A percentile compares a stretch with the other conserved stretches of the same genome.
These are phyloP conservation scores for Boletus tomentosulus DNA, from an alignment of 768 basidiomycete species.

Conservation along the genomic window DNA sequence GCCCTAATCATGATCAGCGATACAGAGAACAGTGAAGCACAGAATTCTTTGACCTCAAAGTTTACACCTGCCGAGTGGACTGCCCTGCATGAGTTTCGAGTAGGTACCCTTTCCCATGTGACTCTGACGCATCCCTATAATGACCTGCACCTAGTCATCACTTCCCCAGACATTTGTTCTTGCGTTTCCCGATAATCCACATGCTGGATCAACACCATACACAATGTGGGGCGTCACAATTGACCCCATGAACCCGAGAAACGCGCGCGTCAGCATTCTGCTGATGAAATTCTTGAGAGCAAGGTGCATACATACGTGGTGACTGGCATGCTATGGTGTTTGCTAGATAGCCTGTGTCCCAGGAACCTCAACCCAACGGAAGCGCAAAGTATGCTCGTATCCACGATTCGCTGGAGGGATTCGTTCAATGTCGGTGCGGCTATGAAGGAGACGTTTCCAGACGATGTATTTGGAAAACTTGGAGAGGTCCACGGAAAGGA, in stretches of 20 bases:
- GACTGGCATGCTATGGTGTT: neutral
- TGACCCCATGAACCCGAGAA: slow-evolving; percentile 49
- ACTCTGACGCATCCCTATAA: neutral
- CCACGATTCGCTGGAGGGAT: slow-evolving; percentile 68
- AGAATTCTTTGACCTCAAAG: slow-evolving; percentile 62
- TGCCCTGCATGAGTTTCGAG: slow-evolving; percentile 65
- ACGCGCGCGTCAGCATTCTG: slow-evolving; percentile 69
- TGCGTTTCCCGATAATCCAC: slow-evolving; percentile 56
- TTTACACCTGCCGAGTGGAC: slow-evolving; percentile 74
- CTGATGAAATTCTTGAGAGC: slow-evolving; percentile 82
- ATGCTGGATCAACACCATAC: slow-evolving; percentile 49
- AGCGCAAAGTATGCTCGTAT: slow-evolving; percentile 62
- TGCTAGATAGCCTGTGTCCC: neutral
- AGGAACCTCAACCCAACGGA: slow-evolving; percentile 52
- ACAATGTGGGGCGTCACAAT: slow-evolving; percentile 70
- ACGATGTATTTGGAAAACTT: slow-evolving; percentile 59
- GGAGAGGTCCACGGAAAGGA: slow-evolving; percentile 68
- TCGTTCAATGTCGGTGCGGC: slow-evolving; percentile 59
- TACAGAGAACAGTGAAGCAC: slow-evolving; percentile 45
- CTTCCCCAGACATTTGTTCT: slow-evolving; percentile 53
- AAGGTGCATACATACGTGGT: slow-evolving; percentile 38
- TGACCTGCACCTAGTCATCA: slow-evolving; percentile 21
- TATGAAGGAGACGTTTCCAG: slow-evolving; percentile 56
- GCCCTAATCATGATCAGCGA: neutral
- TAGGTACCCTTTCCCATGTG: slow-evolving; percentile 36